A percentile compares a stretch with the other conserved stretches of the same genome.
Conservation (phyloP, 2,329 filamentous ascomycete genomes). For the Microcyclospora tardicrescens region DNA sequence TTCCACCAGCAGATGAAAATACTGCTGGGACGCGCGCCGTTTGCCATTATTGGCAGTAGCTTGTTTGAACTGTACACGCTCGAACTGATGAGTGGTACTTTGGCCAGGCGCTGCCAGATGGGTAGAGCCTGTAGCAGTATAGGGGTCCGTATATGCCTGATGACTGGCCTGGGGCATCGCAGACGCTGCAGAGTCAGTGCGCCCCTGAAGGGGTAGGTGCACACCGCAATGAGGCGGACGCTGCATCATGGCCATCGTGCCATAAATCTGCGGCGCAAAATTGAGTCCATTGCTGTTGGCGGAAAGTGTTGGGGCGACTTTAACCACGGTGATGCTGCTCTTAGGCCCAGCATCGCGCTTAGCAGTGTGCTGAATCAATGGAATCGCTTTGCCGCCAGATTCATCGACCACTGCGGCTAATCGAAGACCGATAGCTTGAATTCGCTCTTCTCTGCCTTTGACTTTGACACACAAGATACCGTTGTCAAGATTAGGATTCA, state of each 20-base stretch:
- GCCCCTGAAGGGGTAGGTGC: slow-evolving; percentile 30
- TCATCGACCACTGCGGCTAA: slow-evolving; percentile 75
- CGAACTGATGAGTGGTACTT: slow-evolving; percentile 52
- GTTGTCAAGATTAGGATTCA: slow-evolving; percentile 49
- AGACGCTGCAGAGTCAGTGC: slow-evolving; percentile 5
- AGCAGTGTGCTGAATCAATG: slow-evolving; percentile 80
- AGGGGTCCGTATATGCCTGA: slow-evolving; percentile 2
- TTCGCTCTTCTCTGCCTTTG: slow-evolving; percentile 36
- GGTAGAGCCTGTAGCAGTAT: slow-evolving; percentile 6
- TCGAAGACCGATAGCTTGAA: slow-evolving; percentile 67
- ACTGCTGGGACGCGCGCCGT: slow-evolving; percentile 77
- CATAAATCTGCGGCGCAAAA: slow-evolving; percentile 24
- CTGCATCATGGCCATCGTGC: slow-evolving; percentile 18
- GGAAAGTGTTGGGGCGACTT: slow-evolving; percentile 52
- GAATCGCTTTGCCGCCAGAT: slow-evolving; percentile 60
- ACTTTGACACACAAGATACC: slow-evolving; percentile 45
- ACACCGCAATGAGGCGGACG: slow-evolving; percentile 16
- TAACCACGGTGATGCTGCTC: slow-evolving; percentile 55
- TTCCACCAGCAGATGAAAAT: slow-evolving; percentile 82
- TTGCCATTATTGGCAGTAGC: slow-evolving; percentile 92
- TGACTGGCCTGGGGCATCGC: slow-evolving; percentile 4
- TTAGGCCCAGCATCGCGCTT: slow-evolving; percentile 84
- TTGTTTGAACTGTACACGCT: slow-evolving; percentile 88
- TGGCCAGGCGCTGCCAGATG: slow-evolving; percentile 16
- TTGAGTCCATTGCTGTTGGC: slow-evolving; percentile 19